These are phyloP conservation scores for Debaryomyces sp. DNA, from an alignment of 1,139 yeast species.

Conservation along the genomic window DNA sequence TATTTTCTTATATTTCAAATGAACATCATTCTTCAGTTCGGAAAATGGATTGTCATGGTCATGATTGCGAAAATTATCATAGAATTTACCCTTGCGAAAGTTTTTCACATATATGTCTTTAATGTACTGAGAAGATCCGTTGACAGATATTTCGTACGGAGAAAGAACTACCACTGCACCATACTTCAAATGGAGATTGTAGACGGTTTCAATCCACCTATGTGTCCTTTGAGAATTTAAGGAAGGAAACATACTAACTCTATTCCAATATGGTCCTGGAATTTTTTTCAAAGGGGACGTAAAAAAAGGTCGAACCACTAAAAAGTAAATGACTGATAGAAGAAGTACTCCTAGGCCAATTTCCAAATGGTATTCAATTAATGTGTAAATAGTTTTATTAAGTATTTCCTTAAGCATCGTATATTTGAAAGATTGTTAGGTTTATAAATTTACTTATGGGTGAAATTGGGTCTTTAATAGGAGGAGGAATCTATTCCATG, in stretches of 20 bases:
- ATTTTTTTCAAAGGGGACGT: constrained; percentile 53
- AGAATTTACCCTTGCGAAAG: constrained; percentile 61
- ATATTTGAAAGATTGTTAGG: no score
- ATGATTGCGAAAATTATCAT: constrained; percentile 63
- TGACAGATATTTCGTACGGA: constrained; percentile 64
- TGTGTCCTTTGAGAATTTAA: constrained; percentile 57
- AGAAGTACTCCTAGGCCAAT: not conserved
- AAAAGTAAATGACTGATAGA: constrained; percentile 23
- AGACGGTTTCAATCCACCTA: constrained; percentile 53
- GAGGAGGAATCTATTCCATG: no score
- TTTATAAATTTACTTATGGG: no score
- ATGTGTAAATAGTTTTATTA: not conserved
- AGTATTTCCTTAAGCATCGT: not conserved
- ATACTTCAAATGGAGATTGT: constrained; percentile 53
- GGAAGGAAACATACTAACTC: constrained; percentile 49
- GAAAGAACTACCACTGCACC: constrained; percentile 64
- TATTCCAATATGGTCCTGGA: constrained; percentile 65
- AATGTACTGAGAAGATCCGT: constrained; percentile 50
- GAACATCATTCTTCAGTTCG: constrained; percentile 49
- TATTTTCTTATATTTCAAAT: constrained; percentile 51
- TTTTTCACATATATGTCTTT: constrained; percentile 61
- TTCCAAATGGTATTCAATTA: not conserved
- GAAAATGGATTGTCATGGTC: constrained; percentile 62
- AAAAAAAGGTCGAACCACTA: constrained; percentile 46
- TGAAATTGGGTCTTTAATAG: no score